Evolutionary conservation across 805 yeast genomes (phyloP).

Genomic region (Kregervanrija fluxuum): DNA sequence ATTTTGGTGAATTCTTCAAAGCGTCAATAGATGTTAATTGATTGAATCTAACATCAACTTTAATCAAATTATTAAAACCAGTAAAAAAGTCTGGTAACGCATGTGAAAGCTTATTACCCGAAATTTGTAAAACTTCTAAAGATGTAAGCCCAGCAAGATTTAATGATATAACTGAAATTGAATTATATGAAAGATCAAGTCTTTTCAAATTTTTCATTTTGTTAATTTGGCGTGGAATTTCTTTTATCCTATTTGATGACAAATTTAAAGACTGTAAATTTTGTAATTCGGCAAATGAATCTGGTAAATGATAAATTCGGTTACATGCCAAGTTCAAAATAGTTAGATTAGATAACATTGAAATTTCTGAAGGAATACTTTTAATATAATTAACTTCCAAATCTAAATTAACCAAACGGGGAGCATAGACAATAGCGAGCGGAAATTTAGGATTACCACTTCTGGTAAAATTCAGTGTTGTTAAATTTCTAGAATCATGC

Average conservation of each 20-base stretch:
- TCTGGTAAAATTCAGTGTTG: constrained; percentile 58
- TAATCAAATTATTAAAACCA: constrained; percentile 48
- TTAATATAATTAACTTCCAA: constrained; percentile 74
- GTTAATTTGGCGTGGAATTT: constrained; percentile 60
- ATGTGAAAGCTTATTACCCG: constrained; percentile 59
- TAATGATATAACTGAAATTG: constrained; percentile 52
- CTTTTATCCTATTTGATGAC: constrained; percentile 66
- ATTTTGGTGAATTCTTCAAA: constrained; percentile 47
- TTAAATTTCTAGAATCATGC: constrained; percentile 67
- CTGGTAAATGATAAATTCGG: constrained; percentile 57
- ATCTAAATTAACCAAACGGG: constrained; percentile 58
- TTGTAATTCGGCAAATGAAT: constrained; percentile 46
- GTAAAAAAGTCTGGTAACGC: constrained; percentile 47
- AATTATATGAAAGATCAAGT: constrained; percentile 78
- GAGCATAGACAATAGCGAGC: constrained; percentile 59
- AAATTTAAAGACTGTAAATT: constrained; percentile 58
- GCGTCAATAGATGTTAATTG: constrained; percentile 46
- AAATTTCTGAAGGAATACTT: constrained; percentile 49
- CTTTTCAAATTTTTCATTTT: constrained; percentile 51
- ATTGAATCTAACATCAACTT: constrained; percentile 75
- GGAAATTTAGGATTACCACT: constrained; percentile 76
- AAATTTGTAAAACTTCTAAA: constrained; percentile 62
- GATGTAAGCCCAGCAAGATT: constrained; percentile 51
- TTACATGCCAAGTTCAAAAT: constrained; percentile 69
- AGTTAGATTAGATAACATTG: constrained; percentile 46